Evolutionary conservation across 345 rosid species (phyloP).

Genomic region (Populus alba): DNA sequence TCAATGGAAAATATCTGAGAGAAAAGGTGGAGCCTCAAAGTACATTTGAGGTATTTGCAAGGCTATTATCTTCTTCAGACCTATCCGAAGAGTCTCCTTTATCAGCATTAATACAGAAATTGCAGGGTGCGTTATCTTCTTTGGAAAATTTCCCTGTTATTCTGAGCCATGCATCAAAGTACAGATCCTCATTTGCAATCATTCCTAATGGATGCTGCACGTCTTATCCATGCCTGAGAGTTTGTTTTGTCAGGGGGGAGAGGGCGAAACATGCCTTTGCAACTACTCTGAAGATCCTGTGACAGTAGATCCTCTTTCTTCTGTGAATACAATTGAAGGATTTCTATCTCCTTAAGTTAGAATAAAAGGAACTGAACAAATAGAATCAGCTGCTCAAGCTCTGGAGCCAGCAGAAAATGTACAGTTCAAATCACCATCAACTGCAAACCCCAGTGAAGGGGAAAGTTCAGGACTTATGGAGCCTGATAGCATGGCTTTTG

Average conservation of each 20-base stretch:
- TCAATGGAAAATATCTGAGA: constrained; percentile 54
- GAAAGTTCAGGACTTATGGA: constrained; percentile 51
- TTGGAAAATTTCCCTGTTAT: constrained; percentile 78
- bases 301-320: constrained; percentile 77
- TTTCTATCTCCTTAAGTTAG: constrained; percentile 64
- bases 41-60: constrained; percentile 49
- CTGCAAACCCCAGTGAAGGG: constrained; percentile 44
- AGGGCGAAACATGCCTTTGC: constrained; percentile 62
- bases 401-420: constrained; percentile 39
- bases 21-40: constrained; percentile 32
- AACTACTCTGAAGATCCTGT: constrained; percentile 52
- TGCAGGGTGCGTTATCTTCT: constrained; percentile 77
- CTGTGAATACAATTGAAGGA: constrained; percentile 59
- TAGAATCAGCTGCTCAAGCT: constrained; percentile 33
- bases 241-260: constrained; percentile 62
- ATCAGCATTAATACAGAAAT: constrained; percentile 53
- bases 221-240: constrained; percentile 62
- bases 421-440: constrained; percentile 36
- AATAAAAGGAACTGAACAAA: constrained; percentile 29
- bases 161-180: constrained; percentile 51
- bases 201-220: constrained; percentile 58
- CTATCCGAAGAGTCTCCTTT: constrained; percentile 47
- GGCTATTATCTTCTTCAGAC: constrained; percentile 46
- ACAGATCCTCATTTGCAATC: constrained; percentile 55
- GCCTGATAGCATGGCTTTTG: constrained; percentile 33